A percentile compares a stretch with the other conserved stretches of the same genome.
phyloP scores from a whole-genome alignment of 257 asterid genomes.

The Solanum chilense region DNA sequence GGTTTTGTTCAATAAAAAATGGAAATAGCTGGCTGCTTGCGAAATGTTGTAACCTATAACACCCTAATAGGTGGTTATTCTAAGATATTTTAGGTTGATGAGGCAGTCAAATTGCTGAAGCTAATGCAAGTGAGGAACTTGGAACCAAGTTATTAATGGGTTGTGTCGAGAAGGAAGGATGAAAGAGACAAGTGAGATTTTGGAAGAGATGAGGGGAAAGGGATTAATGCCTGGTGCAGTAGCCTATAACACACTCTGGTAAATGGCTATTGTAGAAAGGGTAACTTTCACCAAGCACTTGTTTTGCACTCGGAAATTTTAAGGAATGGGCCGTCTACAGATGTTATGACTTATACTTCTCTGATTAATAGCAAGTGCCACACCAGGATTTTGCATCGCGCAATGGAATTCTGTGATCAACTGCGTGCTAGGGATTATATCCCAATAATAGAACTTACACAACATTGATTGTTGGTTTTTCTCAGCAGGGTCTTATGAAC shows the following conservation, averaged over 20 bases:
- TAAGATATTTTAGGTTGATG: constrained; percentile 32
- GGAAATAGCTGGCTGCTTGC: constrained; percentile 55
- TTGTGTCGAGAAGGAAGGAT: constrained; percentile 67
- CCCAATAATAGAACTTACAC: constrained; percentile 85
- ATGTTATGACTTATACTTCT: constrained; percentile 75
- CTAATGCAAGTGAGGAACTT: constrained; percentile 46
- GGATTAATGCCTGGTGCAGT: constrained; percentile 69
- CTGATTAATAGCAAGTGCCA: constrained; percentile 67
- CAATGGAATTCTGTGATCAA: constrained; percentile 63
- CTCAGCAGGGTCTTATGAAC: constrained; percentile 60
- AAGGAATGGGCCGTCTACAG: constrained; percentile 66
- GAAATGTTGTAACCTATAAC: constrained; percentile 67
- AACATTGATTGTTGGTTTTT: constrained; percentile 71
- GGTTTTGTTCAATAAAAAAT: constrained; percentile 36
- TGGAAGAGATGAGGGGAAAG: constrained; percentile 46
- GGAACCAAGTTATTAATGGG: constrained; percentile 64
- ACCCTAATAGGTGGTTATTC: constrained; percentile 59
- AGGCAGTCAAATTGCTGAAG: constrained; percentile 28
- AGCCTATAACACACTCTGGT: constrained; percentile 76
- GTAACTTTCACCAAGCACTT: constrained; percentile 74
- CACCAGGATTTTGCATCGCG: constrained; percentile 48
- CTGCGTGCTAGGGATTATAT: constrained; percentile 44
- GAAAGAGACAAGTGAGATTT: constrained; percentile 39
- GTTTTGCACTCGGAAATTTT: constrained; percentile 67
- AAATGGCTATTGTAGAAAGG: constrained; percentile 68